Base-by-base conservation (phyloP, 2,329 filamentous ascomycete genomes). In the Clonostachys rhizophaga region DNA sequence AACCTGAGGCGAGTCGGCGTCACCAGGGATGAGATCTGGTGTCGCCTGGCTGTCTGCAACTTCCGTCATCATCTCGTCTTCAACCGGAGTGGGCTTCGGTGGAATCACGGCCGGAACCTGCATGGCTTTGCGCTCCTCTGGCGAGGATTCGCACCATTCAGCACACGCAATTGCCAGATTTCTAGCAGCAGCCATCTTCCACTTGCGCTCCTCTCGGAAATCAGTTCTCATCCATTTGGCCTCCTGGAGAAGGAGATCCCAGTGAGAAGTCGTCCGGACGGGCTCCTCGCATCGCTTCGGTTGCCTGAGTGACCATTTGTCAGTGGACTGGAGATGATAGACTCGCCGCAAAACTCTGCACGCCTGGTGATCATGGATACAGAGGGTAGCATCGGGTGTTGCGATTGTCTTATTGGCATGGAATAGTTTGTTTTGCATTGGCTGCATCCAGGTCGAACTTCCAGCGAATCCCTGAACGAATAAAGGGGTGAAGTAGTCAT, bases 191-290 rank as follows among this genome's bases (percentile, higher is more conserved):
- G 87, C 81, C 60, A 83, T 84, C 68, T 96, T 97, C 91, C 91
- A 96, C 63, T 95, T 96, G 39, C 90, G 76, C 64, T 97, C 94
- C 66, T 96, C 89, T 45, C 87, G 81, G 59, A 96, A 97, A 66
- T 99, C 94, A 2, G 91, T 96, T 44, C 91, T 83, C 89, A 99
- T 95, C 92, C 92, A 97, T 64, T 91, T 95, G 80, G 92, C 89
- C 70, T 99, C 91, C 55, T 91, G 81, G 34, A 99, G 71, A 47
- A 97, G 65, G 45, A 92, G 78, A 67, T 99, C 94, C 80, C 86
- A 89, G 55, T 97, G 92, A 3, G 86, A 84, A 1, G 81, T 78
- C 16, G 85, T 86, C 36, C 90, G 81, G 5, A 81, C 76, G 5
- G 92, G 91, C 64, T 99, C 94, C 2, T 84, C 77, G 37, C 84